A percentile compares a stretch with the other conserved stretches of the same genome.
Evolutionary conservation across 352 stramenopile genomes (phyloP).

Genomic region (Globisporangium irregulare): DNA sequence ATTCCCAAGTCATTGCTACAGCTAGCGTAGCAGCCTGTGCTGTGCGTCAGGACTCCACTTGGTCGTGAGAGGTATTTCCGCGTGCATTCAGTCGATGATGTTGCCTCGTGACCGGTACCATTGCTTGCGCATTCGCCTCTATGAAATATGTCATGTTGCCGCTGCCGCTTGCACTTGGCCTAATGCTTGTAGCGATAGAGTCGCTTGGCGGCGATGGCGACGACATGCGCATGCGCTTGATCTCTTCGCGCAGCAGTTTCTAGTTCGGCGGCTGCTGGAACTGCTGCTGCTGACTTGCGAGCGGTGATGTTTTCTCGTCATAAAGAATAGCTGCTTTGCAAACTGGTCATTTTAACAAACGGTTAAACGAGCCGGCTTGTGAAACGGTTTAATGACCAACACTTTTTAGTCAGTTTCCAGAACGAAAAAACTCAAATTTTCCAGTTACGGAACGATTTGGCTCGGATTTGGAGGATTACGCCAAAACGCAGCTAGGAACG

Average conservation of each 20-base stretch:
- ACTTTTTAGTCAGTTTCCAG: too few species aligned
- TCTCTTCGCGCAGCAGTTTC: conserved; percentile 41
- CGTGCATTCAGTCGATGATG: background rate
- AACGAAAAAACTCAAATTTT: too few species aligned
- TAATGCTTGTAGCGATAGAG: conserved; percentile 12
- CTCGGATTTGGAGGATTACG: too few species aligned
- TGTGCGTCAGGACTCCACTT: conserved; percentile 3
- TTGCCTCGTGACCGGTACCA: conserved; percentile 4
- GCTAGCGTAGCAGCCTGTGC: background rate
- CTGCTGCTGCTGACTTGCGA: background rate
- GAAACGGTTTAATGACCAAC: too few species aligned
- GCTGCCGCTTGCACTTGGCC: background rate
- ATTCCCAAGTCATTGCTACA: conserved; percentile 16
- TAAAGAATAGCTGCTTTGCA: too few species aligned
- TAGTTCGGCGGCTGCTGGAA: conserved; percentile 15
- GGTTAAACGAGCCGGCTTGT: too few species aligned
- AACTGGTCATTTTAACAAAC: too few species aligned
- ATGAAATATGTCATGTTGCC: conserved; percentile 35
- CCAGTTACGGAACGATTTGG: too few species aligned
- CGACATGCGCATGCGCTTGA: conserved; percentile 72
- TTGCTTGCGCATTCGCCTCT: background rate
- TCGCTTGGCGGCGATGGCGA: conserved; percentile 29
- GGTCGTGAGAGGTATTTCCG: background rate
- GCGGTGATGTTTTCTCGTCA: too few species aligned
- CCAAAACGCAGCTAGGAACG: too few species aligned